Base-by-base conservation (phyloP, 805 yeast species). In the Ogataea neopini region DNA sequence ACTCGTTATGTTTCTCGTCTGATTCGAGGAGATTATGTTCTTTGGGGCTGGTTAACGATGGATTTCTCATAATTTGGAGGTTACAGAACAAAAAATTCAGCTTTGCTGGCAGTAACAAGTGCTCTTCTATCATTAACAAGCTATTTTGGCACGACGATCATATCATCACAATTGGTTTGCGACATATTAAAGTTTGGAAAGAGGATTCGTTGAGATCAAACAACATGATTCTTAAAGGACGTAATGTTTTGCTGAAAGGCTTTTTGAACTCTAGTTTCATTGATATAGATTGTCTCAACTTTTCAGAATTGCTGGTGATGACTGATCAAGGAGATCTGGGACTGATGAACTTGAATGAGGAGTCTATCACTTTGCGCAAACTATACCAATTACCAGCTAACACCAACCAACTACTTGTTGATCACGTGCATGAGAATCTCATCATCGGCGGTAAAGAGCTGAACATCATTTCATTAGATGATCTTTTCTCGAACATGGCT, bases 11-110 rank as follows among this genome's bases (percentile, higher is more conserved):
- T 17, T 86, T 86, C 59, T 78, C 87, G 0, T 80, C 81, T 0
- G 79, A 81, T 50, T 82, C 84, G 43, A 69, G 64, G 34, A 70
- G 61, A 46, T 63, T 86, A 28, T 77, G 84, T 28, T 81, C 88
- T 8, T 63, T 84, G 40, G 92, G 92, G 0, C 67, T 78, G n/a
- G 68, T 81, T 3, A 83, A 81, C 54, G 94, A 86, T 60, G 89
- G 91, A 1, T 83, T 73, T 48, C 58, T 86, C 10, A 77, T 80
- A 53, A 63, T 86, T 7, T 86, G 92, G 91, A 70, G 63, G 40
- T 42, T 61, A 2, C 43, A 41, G 10, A 58, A 76, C 11, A 50
- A 53, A 4, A 47, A 49, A 23, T 59, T 70, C 5, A 58, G 59
- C 4, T 67, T 80, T 25, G 60, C 64, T 17, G 79, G 82, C 0